Percentiles rank a stretch among this genome's conserved stretches.
These are phyloP conservation scores for Gossypium australe DNA, from an alignment of 345 rosid species.

Conservation along the genomic window DNA sequence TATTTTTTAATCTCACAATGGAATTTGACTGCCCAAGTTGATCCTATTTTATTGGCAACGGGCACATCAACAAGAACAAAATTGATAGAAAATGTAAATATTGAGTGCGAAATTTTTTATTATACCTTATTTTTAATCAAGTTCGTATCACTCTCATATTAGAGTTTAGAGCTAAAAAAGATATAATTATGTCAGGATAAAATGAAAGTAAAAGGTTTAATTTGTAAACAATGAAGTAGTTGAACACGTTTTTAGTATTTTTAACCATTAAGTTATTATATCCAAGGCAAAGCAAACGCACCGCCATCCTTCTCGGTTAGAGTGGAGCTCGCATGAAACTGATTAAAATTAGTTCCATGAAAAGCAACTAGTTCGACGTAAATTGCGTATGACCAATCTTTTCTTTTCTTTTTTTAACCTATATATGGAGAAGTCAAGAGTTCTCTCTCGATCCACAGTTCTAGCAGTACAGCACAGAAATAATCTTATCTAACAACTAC, in stretches of 20 bases:
- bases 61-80: too few relatives aligned
- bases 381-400: not conserved
- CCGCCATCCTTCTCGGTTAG: not conserved
- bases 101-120: too few relatives aligned
- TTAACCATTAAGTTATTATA: not conserved
- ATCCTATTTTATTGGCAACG: too few relatives aligned
- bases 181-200: too few relatives aligned
- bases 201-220: too few relatives aligned
- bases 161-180: too few relatives aligned
- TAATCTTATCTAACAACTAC: not conserved
- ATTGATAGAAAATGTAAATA: too few relatives aligned
- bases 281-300: not conserved
- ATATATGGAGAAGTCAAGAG: not conserved
- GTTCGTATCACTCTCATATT: too few relatives aligned
- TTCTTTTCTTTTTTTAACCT: not conserved
- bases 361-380: slow-evolving; percentile 1
- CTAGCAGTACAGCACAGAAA: not conserved
- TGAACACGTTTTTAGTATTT: not conserved
- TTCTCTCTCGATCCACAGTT: not conserved
- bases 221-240: too few relatives aligned
- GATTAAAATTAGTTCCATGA: not conserved
- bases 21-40: too few relatives aligned
- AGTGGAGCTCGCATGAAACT: not conserved
- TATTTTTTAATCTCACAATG: too few relatives aligned
- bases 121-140: too few relatives aligned